These are phyloP conservation scores for Lecanoromycetidae sp. DNA, from an alignment of 2,329 filamentous ascomycete genomes.

Conservation along the genomic window DNA sequence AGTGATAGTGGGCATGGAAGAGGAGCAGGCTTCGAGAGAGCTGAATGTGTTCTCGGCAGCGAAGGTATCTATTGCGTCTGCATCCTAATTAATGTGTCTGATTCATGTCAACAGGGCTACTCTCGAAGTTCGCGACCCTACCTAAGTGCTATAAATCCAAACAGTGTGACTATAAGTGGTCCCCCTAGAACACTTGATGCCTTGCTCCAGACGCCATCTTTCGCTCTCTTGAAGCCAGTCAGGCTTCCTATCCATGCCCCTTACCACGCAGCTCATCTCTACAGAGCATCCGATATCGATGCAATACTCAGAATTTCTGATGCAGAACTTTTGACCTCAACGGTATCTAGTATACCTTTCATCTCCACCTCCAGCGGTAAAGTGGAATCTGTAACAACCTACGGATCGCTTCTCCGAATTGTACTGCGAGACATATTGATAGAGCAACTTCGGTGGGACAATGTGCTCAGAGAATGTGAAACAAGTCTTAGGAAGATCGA, in stretches of 20 bases:
- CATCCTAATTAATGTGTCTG: too few species aligned
- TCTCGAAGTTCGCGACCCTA: neutral
- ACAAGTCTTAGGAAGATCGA: too few species aligned
- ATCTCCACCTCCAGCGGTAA: slow-evolving; percentile 1
- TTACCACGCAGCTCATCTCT: slow-evolving; percentile 16
- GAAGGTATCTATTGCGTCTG: too few species aligned
- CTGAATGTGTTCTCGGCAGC: neutral
- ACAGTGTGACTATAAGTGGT: slow-evolving; percentile 17
- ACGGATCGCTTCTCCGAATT: neutral
- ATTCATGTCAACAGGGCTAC: neutral
- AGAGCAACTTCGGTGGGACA: slow-evolving; percentile 12
- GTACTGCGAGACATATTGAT: slow-evolving; percentile 1
- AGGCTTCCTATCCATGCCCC: slow-evolving; percentile 14
- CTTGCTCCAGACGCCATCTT: neutral
- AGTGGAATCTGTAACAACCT: neutral
- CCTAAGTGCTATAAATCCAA: slow-evolving; percentile 12
- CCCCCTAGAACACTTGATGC: slow-evolving; percentile 10
- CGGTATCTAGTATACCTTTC: slow-evolving; percentile 1
- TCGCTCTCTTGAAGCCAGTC: neutral
- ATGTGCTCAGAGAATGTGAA: neutral
- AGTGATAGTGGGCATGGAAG: neutral
- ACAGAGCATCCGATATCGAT: slow-evolving; percentile 2
- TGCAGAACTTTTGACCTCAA: neutral
- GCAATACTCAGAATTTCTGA: neutral
- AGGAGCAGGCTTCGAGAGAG: neutral